Evolutionary conservation across 2,329 filamentous ascomycete genomes (phyloP), one percentile per base, ranked within the genome.

Genomic region (Lecanicillium sp.): DNA sequence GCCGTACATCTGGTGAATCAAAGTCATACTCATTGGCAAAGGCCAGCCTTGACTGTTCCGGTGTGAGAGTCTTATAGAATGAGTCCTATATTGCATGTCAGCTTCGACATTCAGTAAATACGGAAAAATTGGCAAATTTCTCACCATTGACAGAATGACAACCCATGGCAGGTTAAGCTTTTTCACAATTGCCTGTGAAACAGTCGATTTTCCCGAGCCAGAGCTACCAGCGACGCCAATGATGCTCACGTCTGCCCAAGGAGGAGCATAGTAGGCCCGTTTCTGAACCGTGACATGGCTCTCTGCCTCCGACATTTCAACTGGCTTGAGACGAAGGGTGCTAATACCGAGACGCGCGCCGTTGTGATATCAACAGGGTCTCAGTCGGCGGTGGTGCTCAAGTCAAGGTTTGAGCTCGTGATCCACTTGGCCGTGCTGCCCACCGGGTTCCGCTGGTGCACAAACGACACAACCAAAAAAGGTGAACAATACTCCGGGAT

Each of bases 91-190:
- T 30, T 37, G 45, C 15, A 22, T 48, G 29, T 58, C 43, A 59
- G 54, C 17, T 27, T 7, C 30, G 11, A 20, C 17, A 15, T 3
- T 19, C 14, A 9, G 40, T 17, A 27, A 25, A 39, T 40, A 33
- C 43, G 44, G 35, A 44, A 44, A 44, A 38, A 42, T 34, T 29
- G 18, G 14, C 38, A 41, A 42, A 56, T 67, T 56, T 72, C n/a
- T n/a, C n/a, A 90, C 87, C 83, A 98, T 97, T 30, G 89, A 94
- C 52, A 98, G 65, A 62, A 98, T 96, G 36, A 96, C 89, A 45
- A 98, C 92, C 90, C 92, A 98, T 41, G 92, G 92, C 47, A 98
- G 68, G 62, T 92, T 95, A 52, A 98, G 68, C 53, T 85, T 82
- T 52, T 77, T 82, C 47, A 97, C 86, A 51, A 98, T 95, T 47